Evolutionary conservation across 139 green algal species (phyloP).

Genomic region (Zygnema cylindricum): DNA sequence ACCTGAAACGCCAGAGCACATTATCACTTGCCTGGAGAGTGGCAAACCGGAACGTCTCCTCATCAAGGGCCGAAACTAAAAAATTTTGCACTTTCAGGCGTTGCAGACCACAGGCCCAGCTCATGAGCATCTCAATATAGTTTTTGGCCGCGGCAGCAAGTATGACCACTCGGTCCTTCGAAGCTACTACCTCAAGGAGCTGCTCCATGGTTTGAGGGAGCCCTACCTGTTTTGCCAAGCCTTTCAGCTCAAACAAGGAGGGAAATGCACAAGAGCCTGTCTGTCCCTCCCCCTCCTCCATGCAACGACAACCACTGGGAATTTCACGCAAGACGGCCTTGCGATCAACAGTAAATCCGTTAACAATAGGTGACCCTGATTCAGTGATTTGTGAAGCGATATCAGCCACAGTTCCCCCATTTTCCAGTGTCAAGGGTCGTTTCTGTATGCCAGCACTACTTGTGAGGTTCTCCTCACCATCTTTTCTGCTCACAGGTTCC

Average conservation of each 20-base stretch:
- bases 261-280: background rate
- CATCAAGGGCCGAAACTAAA: conserved; percentile 45
- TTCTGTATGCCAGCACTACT: no score
- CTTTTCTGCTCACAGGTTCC: no score
- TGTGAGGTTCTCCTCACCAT: no score
- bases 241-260: background rate
- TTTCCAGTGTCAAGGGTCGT: no score
- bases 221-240: background rate
- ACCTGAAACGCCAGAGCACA: background rate
- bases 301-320: background rate
- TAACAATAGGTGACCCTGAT: no score
- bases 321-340: no score
- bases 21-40: conserved; percentile 7
- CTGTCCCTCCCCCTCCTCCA: background rate
- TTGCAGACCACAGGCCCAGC: conserved; percentile 41
- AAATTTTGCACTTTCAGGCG: conserved; percentile 45
- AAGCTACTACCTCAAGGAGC: background rate
- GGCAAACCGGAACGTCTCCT: conserved; percentile 37
- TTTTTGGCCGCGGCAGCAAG: conserved; percentile 44
- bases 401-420: no score
- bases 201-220: background rate
- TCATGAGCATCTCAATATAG: conserved; percentile 58
- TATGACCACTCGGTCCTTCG: conserved; percentile 35
- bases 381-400: no score
- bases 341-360: no score